These are phyloP conservation scores for Rhizopogon vinicolor DNA, from an alignment of 768 basidiomycete species.

Conservation along the genomic window DNA sequence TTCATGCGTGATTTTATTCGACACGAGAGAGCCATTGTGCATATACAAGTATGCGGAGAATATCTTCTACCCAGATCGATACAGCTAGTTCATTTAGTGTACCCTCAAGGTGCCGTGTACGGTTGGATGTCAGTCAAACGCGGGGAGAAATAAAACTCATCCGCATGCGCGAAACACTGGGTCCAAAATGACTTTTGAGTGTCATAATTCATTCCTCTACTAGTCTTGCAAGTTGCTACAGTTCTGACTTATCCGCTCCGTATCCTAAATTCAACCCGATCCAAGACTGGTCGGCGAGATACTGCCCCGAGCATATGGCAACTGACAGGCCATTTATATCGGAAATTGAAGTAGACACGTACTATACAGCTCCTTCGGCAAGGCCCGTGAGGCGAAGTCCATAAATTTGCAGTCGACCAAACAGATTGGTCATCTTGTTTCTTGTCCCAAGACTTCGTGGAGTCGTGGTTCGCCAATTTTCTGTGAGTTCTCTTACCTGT, in stretches of 20 bases:
- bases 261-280: conserved; percentile 62
- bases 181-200: background rate
- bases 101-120: conserved; percentile 11
- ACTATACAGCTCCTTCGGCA: too few relatives aligned
- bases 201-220: conserved; percentile 13
- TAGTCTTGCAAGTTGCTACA: conserved; percentile 23
- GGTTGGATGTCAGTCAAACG: background rate
- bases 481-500: too few relatives aligned
- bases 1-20: background rate
- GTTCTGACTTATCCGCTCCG: conserved; percentile 49
- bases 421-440: too few relatives aligned
- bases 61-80: background rate
- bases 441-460: too few relatives aligned
- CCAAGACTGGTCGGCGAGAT: conserved; percentile 81
- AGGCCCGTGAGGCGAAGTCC: too few relatives aligned
- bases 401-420: too few relatives aligned
- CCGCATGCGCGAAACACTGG: background rate
- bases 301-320: conserved; percentile 33
- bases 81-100: conserved; percentile 17
- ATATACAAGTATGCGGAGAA: too few relatives aligned
- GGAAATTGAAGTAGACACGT: too few relatives aligned
- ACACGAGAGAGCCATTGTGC: background rate
- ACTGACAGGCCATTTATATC: conserved; percentile 2
- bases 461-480: too few relatives aligned
- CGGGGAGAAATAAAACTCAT: background rate